These are phyloP conservation scores for Arthrobotrys entomopaga DNA, from an alignment of 2,329 filamentous ascomycete genomes.

Conservation along the genomic window DNA sequence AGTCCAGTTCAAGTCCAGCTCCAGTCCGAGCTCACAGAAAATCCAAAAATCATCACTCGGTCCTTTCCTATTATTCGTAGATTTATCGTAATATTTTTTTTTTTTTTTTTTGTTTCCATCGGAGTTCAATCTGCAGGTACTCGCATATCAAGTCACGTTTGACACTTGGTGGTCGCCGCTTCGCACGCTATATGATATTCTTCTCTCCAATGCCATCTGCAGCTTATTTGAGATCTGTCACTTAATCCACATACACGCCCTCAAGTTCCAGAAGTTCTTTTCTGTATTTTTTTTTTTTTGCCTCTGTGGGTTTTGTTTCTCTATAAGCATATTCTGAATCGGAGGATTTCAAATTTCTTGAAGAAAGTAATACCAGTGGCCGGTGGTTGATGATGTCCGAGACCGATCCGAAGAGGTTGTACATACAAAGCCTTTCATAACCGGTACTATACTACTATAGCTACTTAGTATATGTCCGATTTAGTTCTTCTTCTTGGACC, in stretches of 20 bases:
- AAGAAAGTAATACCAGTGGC: too few relatives aligned
- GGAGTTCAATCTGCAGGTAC: conserved; percentile 37
- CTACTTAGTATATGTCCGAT: too few relatives aligned
- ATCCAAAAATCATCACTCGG: conserved; percentile 11
- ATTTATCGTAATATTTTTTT: too few relatives aligned
- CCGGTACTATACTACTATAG: too few relatives aligned
- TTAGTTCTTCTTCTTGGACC: too few relatives aligned
- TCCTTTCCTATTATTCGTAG: background rate
- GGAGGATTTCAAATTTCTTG: conserved; percentile 19
- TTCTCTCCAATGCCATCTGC: conserved; percentile 26
- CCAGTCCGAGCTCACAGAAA: too few relatives aligned
- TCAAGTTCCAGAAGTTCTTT: conserved; percentile 15
- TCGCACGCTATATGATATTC: conserved; percentile 18
- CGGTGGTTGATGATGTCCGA: conserved; percentile 7
- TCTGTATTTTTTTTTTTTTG: background rate
- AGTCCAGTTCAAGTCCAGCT: conserved; percentile 1
- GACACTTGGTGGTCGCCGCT: conserved; percentile 29
- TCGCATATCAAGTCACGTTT: conserved; percentile 38
- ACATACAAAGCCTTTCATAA: conserved; percentile 7
- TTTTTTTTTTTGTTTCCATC: conserved; percentile 5
- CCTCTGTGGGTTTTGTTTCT: too few relatives aligned
- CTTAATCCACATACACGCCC: conserved; percentile 28
- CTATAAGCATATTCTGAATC: conserved; percentile 27
- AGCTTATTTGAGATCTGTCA: conserved; percentile 28
- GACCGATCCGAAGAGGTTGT: conserved; percentile 1